Percentiles rank a stretch among this genome's conserved stretches.
These are phyloP conservation scores for Thraustotheca clavata DNA, from an alignment of 352 stramenopile genomes.

Conservation along the genomic window DNA sequence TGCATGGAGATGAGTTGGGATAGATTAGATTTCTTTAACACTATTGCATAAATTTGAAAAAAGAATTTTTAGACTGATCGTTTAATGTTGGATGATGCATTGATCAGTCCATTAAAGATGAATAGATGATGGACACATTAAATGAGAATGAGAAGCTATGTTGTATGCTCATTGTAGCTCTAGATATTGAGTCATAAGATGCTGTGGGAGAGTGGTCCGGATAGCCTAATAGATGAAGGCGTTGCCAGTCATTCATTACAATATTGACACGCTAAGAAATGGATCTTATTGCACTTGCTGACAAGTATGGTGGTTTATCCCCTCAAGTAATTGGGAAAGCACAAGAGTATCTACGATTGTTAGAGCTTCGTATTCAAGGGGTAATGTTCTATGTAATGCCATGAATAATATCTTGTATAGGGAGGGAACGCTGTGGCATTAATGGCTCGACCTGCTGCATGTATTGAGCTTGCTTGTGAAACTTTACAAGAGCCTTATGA, in stretches of 20 bases:
- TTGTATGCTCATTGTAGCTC: too few species aligned
- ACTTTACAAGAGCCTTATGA: slow-evolving; percentile 12
- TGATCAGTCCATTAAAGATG: too few species aligned
- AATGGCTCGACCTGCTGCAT: slow-evolving; percentile 13
- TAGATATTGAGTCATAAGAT: too few species aligned
- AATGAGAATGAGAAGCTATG: too few species aligned
- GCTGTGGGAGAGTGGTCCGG: slow-evolving; percentile 16
- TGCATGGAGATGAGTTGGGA: too few species aligned
- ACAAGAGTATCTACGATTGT: slow-evolving; percentile 1
- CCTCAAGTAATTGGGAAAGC: slow-evolving; percentile 7
- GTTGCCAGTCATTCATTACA: too few species aligned
- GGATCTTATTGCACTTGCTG: background rate
- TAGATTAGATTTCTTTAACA: too few species aligned
- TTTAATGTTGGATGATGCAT: too few species aligned
- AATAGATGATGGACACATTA: too few species aligned
- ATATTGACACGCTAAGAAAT: too few species aligned
- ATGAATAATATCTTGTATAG: background rate
- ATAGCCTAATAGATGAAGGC: background rate
- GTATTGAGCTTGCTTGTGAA: slow-evolving; percentile 18
- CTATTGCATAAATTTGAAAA: too few species aligned
- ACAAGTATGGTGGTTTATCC: slow-evolving; percentile 15
- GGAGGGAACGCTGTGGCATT: background rate
- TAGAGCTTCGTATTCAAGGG: slow-evolving; percentile 14
- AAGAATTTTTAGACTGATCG: too few species aligned
- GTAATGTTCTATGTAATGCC: background rate